Conservation (phyloP, 2,329 filamentous ascomycete genomes). For the Ceratocystis albifundus region DNA sequence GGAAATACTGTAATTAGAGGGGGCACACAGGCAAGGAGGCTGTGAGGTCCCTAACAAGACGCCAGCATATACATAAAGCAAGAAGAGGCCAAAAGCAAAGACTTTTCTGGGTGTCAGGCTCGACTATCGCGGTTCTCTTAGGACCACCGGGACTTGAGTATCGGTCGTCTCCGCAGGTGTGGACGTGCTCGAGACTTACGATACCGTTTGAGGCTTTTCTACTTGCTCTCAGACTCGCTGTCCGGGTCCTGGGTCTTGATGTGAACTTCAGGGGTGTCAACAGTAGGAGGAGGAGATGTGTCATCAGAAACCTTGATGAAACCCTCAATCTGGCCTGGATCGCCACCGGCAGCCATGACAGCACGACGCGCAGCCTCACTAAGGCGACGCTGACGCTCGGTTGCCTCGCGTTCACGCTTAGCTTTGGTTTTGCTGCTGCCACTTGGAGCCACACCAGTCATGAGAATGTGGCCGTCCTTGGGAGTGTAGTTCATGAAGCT, state of each 20-base stretch:
- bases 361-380: conserved; percentile 44
- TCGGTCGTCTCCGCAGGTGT: too few species aligned
- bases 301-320: background rate
- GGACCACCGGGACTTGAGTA: too few species aligned
- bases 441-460: conserved; percentile 82
- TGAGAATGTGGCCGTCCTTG: conserved; percentile 61
- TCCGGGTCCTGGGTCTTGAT: too few species aligned
- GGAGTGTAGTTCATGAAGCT: conserved; percentile 85
- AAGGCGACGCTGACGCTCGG: conserved; percentile 39
- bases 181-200: too few species aligned
- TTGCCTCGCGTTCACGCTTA: conserved; percentile 75
- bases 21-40: background rate
- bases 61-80: too few species aligned
- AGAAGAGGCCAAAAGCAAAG: too few species aligned
- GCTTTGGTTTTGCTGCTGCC: conserved; percentile 91
- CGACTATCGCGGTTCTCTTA: too few species aligned
- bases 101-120: too few species aligned
- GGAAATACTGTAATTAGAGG: background rate
- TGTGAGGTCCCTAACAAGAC: too few species aligned
- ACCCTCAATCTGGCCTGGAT: background rate
- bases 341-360: background rate
- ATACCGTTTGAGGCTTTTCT: too few species aligned
- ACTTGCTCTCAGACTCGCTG: too few species aligned
- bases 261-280: too few species aligned
- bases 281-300: background rate